phyloP scores from a whole-genome alignment of 2,329 filamentous ascomycete species.

The Ambrosiella beaveri region DNA sequence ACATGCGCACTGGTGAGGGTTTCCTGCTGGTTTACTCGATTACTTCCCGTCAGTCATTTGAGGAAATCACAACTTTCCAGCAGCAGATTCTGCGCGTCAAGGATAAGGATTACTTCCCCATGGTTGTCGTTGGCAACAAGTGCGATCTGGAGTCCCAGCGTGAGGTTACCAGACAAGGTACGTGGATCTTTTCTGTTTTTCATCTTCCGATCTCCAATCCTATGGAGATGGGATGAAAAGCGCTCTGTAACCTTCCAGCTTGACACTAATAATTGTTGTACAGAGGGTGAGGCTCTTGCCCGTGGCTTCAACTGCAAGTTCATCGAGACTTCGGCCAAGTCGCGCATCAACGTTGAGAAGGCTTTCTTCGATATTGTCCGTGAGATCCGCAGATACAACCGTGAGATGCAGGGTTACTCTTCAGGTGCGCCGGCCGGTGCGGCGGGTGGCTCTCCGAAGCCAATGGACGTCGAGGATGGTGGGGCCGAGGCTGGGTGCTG shows the following conservation, averaged over 20 bases:
- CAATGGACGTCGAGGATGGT: slow-evolving; percentile 63
- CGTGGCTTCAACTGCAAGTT: slow-evolving; percentile 89
- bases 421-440: slow-evolving; percentile 45
- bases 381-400: slow-evolving; percentile 96
- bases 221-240: too few relatives aligned
- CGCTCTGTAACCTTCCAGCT: neutral
- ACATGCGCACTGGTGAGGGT: slow-evolving; percentile 97
- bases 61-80: slow-evolving; percentile 97
- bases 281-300: slow-evolving; percentile 81
- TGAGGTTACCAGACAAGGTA: slow-evolving; percentile 84
- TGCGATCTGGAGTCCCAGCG: slow-evolving; percentile 91
- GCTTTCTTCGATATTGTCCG: slow-evolving; percentile 97
- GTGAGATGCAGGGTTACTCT: slow-evolving; percentile 83
- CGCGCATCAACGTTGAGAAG: slow-evolving; percentile 93
- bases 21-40: slow-evolving; percentile 98
- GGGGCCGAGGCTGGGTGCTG: slow-evolving; percentile 62
- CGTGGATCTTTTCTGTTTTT: slow-evolving; percentile 17
- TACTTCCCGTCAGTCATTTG: slow-evolving; percentile 89
- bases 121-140: slow-evolving; percentile 98
- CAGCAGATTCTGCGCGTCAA: slow-evolving; percentile 97
- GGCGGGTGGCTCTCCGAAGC: slow-evolving; percentile 45
- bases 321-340: slow-evolving; percentile 97
- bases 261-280: slow-evolving; percentile 6
- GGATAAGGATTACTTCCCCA: slow-evolving; percentile 99
- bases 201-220: neutral